Conservation (phyloP, 805 yeast species). For the Saturnispora galanensis region DNA sequence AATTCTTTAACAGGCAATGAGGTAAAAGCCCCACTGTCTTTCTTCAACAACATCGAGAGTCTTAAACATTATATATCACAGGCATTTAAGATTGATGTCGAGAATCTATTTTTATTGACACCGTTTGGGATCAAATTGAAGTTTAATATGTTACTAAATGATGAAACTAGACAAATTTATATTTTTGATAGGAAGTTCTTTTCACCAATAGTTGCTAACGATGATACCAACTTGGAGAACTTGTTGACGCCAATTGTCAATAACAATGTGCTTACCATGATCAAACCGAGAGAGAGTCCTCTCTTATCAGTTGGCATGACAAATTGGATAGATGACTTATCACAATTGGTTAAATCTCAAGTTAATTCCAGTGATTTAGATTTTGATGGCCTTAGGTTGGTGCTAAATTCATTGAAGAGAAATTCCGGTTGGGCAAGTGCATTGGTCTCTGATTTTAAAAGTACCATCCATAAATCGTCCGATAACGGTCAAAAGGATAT, state of each 20-base stretch:
- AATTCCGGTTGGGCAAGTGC: constrained; percentile 32
- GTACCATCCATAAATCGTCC: constrained; percentile 14
- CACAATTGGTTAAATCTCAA: constrained; percentile 13
- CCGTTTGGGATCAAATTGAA: constrained; percentile 58
- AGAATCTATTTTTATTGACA: constrained; percentile 42
- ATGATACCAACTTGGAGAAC: neutral
- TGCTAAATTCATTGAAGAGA: constrained; percentile 30
- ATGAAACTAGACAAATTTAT: constrained; percentile 46
- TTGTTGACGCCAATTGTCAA: constrained; percentile 18
- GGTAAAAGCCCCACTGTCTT: constrained; percentile 28
- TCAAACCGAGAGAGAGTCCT: constrained; percentile 28
- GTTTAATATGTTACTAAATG: constrained; percentile 35
- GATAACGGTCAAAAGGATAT: constrained; percentile 24
- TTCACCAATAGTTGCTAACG: constrained; percentile 16
- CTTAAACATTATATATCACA: constrained; percentile 32
- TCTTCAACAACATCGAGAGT: constrained; percentile 33
- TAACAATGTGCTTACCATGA: constrained; percentile 22
- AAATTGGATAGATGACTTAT: constrained; percentile 11
- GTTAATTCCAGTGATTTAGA: constrained; percentile 26
- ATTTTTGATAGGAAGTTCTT: constrained; percentile 57
- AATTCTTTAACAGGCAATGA: constrained; percentile 38
- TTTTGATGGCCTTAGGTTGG: constrained; percentile 27
- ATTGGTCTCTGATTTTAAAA: constrained; percentile 26
- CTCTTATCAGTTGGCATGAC: constrained; percentile 10
- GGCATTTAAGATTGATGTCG: constrained; percentile 32